Percentiles rank a stretch among this genome's conserved stretches.
Evolutionary conservation across 1,284 basidiomycete genomes (phyloP).

Genomic region (Salmacisia buchloeana): DNA sequence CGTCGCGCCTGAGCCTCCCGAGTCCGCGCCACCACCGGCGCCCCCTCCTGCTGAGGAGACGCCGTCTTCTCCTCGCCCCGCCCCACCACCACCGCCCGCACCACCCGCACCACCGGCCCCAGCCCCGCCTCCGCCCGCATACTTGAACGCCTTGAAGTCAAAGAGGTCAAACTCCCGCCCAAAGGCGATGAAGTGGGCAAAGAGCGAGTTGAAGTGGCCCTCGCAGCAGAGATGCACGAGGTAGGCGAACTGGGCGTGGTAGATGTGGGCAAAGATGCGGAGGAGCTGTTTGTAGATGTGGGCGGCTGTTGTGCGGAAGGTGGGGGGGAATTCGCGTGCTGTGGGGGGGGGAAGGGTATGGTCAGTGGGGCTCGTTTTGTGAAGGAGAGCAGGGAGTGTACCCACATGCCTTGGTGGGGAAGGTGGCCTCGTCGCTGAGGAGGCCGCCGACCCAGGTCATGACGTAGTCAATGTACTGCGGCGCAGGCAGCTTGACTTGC

Average conservation of each 20-base stretch:
- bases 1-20: too few relatives aligned
- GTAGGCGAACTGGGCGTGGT: slow-evolving; percentile 86
- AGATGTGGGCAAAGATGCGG: slow-evolving; percentile 94
- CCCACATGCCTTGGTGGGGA: slow-evolving; percentile 89
- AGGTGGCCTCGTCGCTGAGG: slow-evolving; percentile 82
- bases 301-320: slow-evolving; percentile 86
- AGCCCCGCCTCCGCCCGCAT: slow-evolving; percentile 17
- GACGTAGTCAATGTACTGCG: slow-evolving; percentile 97
- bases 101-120: slow-evolving; percentile 3
- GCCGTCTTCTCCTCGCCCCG: too few relatives aligned
- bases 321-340: slow-evolving; percentile 85
- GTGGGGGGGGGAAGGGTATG: slow-evolving; percentile 2
- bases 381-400: slow-evolving; percentile 12
- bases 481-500: slow-evolving; percentile 84
- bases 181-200: slow-evolving; percentile 93
- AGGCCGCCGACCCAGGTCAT: slow-evolving; percentile 97
- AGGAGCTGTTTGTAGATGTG: slow-evolving; percentile 95
- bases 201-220: slow-evolving; percentile 95
- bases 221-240: slow-evolving; percentile 88
- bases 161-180: slow-evolving; percentile 75
- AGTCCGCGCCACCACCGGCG: slow-evolving; percentile 51
- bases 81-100: slow-evolving; percentile 9
- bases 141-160: slow-evolving; percentile 66
- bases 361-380: not conserved
- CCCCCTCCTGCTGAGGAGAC: too few relatives aligned